Base-by-base conservation (phyloP, 73 alveolate genomes). In the Loxodes magnus region DNA sequence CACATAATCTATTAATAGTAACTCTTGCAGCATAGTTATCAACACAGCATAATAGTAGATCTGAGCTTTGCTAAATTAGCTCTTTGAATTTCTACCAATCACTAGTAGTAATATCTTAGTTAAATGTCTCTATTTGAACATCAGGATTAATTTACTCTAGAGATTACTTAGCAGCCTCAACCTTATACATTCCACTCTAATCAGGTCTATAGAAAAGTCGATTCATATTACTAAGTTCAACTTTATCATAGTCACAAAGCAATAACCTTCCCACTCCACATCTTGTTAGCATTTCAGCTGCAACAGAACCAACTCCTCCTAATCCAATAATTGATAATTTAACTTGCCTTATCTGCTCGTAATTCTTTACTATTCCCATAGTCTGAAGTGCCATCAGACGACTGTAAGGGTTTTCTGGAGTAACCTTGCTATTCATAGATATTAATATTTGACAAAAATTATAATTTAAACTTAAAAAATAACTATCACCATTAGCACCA, bases 21-120 rank as follows among this genome's bases (percentile, higher is more conserved):
- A 93, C 90, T 36, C 99, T 73, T 12, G 99, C 99, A 26, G 98
- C 98, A 71, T 93, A 90, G 65, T 93, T 93, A 68, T 90, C 98
- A 5, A 93, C 99, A 80, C 98, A 90, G 26, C 92, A 73, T 31
- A 87, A 68, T 23, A 88, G 84, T 10, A 90, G 65, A 35, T 15
- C 28, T 7, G 33, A 6, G 7, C 64, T 51, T 54, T 37, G 14
- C n/a, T n/a, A n/a, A n/a, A n/a, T n/a, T n/a, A n/a, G n/a, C n/a
- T n/a, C n/a, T n/a, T n/a, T n/a, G n/a, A n/a, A n/a, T n/a, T n/a
- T n/a, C n/a, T n/a, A n/a, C n/a, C n/a, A n/a, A n/a, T n/a, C n/a
- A n/a, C n/a, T n/a, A 2, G 59, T 25, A 2, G 43, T 25, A 10
- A 46, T 46, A 46, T 46, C 27, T 9, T 52, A 41, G 27, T 76